Conservation (phyloP, 1,139 yeast species). For the Groenewaldozyma auringiensis region DNA sequence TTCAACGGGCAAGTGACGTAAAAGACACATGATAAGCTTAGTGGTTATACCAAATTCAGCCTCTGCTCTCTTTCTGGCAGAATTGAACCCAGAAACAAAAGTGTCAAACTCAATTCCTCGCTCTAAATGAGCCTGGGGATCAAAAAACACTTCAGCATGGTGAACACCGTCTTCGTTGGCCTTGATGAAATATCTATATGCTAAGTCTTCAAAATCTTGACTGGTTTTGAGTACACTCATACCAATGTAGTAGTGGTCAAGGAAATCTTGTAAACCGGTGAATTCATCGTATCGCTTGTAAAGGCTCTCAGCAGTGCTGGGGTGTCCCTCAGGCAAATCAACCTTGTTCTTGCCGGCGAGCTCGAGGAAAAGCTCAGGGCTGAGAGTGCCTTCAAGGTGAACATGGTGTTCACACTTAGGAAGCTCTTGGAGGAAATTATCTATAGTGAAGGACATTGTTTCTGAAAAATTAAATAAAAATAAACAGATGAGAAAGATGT, state of each 20-base stretch:
- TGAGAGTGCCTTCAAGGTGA: conserved; percentile 74
- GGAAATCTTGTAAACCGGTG: conserved; percentile 63
- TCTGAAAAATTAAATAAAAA: neutral
- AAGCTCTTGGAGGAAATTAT: conserved; percentile 48
- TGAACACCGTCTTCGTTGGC: conserved; percentile 51
- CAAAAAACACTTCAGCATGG: conserved; percentile 70
- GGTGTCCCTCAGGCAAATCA: conserved; percentile 52
- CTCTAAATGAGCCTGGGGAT: conserved; percentile 75
- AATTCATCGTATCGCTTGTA: conserved; percentile 52
- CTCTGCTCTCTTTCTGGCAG: conserved; percentile 56
- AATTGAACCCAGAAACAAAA: conserved; percentile 56
- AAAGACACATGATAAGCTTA: conserved; percentile 68
- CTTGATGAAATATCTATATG: conserved; percentile 61
- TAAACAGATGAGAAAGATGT: neutral
- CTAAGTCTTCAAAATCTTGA: conserved; percentile 63
- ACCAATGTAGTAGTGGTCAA: conserved; percentile 71
- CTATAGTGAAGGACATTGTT: conserved; percentile 4
- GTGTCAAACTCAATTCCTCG: conserved; percentile 52
- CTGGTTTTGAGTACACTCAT: conserved; percentile 61
- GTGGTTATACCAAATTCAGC: conserved; percentile 52
- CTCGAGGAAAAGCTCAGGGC: conserved; percentile 60
- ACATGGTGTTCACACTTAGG: conserved; percentile 83
- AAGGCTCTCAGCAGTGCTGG: conserved; percentile 46
- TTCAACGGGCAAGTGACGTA: conserved; percentile 60
- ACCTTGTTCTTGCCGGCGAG: conserved; percentile 54